Evolutionary conservation across 1,284 basidiomycete species (phyloP).

Genomic region (Apiotrichum veenhuisii): DNA sequence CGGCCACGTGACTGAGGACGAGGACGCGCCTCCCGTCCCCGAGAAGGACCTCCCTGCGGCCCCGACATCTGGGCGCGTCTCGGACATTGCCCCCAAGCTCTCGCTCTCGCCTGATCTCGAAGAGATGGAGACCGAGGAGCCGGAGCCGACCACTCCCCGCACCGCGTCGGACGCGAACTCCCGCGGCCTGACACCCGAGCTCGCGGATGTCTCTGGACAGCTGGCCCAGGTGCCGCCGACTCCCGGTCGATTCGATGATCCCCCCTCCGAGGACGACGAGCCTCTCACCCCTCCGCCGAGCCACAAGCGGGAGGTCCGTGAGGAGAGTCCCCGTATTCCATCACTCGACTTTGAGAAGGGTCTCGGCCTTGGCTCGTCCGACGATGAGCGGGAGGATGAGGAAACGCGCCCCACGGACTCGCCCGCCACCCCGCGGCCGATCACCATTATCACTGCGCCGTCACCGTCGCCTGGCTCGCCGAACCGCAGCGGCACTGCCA

Average conservation of each 20-base stretch:
- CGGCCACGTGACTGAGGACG: background rate
- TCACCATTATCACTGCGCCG: conserved; percentile 5
- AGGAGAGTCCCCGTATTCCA: conserved; percentile 42
- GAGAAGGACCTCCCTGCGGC: background rate
- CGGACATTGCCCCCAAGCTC: conserved; percentile 4
- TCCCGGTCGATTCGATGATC: background rate
- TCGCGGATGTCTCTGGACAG: conserved; percentile 6
- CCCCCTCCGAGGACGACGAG: conserved; percentile 15
- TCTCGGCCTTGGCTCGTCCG: background rate
- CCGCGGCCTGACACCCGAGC: conserved; percentile 7
- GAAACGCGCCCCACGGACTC: background rate
- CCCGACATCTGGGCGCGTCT: conserved; percentile 10
- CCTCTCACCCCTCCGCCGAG: conserved; percentile 41
- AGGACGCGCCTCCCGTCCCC: background rate
- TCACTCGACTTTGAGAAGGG: conserved; percentile 42
- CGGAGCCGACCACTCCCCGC: background rate
- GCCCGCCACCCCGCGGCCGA: conserved; percentile 5
- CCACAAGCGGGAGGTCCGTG: conserved; percentile 4
- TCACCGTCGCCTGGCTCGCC: conserved; percentile 1
- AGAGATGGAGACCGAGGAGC: background rate
- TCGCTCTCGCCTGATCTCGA: background rate
- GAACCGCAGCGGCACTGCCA: background rate
- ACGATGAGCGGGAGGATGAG: background rate
- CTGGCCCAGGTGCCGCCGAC: background rate
- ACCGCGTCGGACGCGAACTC: conserved; percentile 3